A percentile compares a stretch with the other conserved stretches of the same genome.
phyloP scores from a whole-genome alignment of 208 protist species.

The Trichomonas vaginalis region DNA sequence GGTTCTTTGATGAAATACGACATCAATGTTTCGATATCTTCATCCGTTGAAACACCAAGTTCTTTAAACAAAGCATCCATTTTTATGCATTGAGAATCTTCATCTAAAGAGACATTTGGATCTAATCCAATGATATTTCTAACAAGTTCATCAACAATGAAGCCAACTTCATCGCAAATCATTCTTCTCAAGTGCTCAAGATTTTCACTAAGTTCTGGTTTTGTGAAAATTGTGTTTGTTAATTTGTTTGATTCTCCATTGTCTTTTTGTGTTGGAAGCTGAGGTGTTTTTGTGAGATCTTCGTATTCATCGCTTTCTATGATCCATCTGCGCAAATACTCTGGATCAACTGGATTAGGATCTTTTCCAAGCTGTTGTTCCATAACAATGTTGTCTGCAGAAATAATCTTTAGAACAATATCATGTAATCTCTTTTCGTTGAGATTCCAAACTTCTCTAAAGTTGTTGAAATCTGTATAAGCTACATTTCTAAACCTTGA shows the following conservation, averaged over 20 bases:
- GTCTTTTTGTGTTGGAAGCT: neutral
- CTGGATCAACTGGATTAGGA: neutral
- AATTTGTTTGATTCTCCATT: neutral
- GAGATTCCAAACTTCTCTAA: neutral
- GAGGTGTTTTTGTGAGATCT: neutral
- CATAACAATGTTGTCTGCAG: neutral
- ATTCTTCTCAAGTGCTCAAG: neutral
- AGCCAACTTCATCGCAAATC: neutral
- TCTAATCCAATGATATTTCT: slow-evolving; percentile 1
- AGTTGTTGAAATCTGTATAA: neutral
- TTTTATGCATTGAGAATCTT: neutral
- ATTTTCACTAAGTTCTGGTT: neutral
- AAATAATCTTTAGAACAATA: neutral
- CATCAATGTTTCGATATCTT: neutral
- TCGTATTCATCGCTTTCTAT: neutral
- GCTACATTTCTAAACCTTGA: neutral
- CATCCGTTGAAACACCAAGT: neutral
- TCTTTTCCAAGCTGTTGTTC: slow-evolving; percentile 1
- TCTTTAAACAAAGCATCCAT: neutral
- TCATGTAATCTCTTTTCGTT: neutral
- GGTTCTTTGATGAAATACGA: neutral
- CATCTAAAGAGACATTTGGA: neutral
- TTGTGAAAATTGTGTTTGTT: neutral
- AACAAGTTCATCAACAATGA: neutral
- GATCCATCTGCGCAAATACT: neutral